Conservation (phyloP, 768 basidiomycete genomes). For the Gloeopeniophorella convolvens region DNA sequence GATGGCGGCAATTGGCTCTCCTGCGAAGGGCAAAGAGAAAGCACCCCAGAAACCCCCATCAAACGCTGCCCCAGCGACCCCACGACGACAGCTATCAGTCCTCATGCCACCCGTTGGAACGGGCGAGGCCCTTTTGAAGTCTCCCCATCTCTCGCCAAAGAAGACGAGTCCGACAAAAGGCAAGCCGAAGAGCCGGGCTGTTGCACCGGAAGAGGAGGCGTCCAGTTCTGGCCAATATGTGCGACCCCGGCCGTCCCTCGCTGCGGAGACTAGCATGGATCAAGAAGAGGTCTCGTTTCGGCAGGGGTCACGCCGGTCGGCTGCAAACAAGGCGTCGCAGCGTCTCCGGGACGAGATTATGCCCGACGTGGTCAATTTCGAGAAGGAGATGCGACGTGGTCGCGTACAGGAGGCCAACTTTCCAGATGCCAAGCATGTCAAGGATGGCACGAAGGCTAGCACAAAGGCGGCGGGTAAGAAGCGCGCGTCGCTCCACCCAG, state of each 20-base stretch:
- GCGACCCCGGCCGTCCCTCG: slow-evolving; percentile 7
- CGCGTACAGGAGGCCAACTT: slow-evolving; percentile 25
- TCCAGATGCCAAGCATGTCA: slow-evolving; percentile 16
- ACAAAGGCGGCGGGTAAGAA: slow-evolving; percentile 24
- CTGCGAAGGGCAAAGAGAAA: not conserved
- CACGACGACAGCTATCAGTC: slow-evolving; percentile 12
- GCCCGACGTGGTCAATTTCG: slow-evolving; percentile 68
- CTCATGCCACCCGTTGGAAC: slow-evolving; percentile 17
- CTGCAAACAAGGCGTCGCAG: slow-evolving; percentile 43
- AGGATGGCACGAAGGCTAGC: slow-evolving; percentile 19
- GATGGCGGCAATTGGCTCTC: not conserved
- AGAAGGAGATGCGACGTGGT: slow-evolving; percentile 53
- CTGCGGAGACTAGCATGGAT: slow-evolving; percentile 21
- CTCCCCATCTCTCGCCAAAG: slow-evolving; percentile 3
- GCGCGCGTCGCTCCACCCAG: slow-evolving; percentile 21
- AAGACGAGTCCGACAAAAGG: slow-evolving; percentile 8
- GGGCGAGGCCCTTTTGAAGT: not conserved
- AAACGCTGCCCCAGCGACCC: not conserved
- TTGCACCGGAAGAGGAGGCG: not conserved
- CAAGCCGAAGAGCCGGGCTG: slow-evolving; percentile 1
- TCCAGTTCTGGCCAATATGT: not conserved
- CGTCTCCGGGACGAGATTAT: slow-evolving; percentile 51
- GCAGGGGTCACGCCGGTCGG: slow-evolving; percentile 38
- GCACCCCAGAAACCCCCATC: slow-evolving; percentile 11
- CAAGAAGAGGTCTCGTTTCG: slow-evolving; percentile 14